A percentile compares a stretch with the other conserved stretches of the same genome.
These are phyloP conservation scores for Esteya vermicola DNA, from an alignment of 2,329 filamentous ascomycete species.

Conservation along the genomic window DNA sequence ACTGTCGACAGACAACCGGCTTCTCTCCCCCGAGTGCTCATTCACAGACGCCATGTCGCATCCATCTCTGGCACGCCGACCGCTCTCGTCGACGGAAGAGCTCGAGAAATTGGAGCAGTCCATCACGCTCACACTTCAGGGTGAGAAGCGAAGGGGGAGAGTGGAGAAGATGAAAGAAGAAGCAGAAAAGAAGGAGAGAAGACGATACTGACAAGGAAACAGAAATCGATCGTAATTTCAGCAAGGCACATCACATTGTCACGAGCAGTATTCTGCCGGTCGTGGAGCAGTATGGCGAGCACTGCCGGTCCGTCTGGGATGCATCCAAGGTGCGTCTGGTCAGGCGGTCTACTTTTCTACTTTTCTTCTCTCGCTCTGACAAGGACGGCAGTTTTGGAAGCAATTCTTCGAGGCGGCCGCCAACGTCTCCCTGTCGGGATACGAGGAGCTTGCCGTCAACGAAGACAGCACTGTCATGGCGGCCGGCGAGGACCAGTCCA, in stretches of 20 bases:
- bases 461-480: constrained; percentile 44
- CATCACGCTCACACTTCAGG: constrained; percentile 90
- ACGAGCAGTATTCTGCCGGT: constrained; percentile 85
- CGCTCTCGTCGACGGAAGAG: constrained; percentile 79
- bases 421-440: constrained; percentile 90
- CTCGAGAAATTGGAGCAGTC: constrained; percentile 92
- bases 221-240: constrained; percentile 99
- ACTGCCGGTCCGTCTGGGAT: constrained; percentile 91
- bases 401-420: constrained; percentile 98
- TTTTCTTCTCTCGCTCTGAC: no score
- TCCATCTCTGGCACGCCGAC: constrained; percentile 30
- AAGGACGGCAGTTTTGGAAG: constrained; percentile 99
- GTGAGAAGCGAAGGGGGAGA: constrained; percentile 32
- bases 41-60: constrained; percentile 28
- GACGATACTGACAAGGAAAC: background rate
- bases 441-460: constrained; percentile 62
- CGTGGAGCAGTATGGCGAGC: constrained; percentile 88
- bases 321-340: constrained; percentile 62
- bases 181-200: background rate
- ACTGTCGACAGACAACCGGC: no score
- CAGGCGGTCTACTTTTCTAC: no score
- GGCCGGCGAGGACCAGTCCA: constrained; percentile 27
- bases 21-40: no score
- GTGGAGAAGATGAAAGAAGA: background rate
- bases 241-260: constrained; percentile 88